Evolutionary conservation across 768 basidiomycete species (phyloP).

Genomic region (Psilocybe tampanensis): DNA sequence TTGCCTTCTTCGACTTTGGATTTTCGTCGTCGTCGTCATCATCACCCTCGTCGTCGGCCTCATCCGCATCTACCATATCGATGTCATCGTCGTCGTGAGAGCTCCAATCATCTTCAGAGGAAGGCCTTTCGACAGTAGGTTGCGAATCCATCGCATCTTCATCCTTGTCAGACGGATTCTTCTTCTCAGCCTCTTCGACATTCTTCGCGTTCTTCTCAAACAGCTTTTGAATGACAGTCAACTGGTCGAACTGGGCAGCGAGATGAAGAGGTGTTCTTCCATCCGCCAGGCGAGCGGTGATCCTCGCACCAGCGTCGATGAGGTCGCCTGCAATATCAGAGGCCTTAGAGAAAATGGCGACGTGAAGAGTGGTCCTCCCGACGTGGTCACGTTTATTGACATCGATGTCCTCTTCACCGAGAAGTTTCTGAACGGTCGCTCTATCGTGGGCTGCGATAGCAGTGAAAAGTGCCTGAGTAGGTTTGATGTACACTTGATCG

Average conservation of each 20-base stretch:
- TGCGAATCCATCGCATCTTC: slow-evolving; percentile 29
- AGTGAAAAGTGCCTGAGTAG: slow-evolving; percentile 54
- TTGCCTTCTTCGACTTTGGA: slow-evolving; percentile 9
- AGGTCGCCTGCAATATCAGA: slow-evolving; percentile 50
- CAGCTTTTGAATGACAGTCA: slow-evolving; percentile 47
- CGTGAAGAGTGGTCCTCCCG: slow-evolving; percentile 60
- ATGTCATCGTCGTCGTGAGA: slow-evolving; percentile 43
- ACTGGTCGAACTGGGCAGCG: slow-evolving; percentile 50
- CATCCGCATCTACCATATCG: slow-evolving; percentile 33
- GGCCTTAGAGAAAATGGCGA: slow-evolving; percentile 52
- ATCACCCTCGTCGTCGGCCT: slow-evolving; percentile 31
- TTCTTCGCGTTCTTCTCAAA: slow-evolving; percentile 50
- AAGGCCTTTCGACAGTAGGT: slow-evolving; percentile 31
- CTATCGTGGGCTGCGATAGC: slow-evolving; percentile 54
- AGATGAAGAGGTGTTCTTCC: slow-evolving; percentile 59
- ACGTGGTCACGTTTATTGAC: slow-evolving; percentile 61
- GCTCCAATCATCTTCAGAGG: slow-evolving; percentile 55
- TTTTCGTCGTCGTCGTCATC: slow-evolving; percentile 26
- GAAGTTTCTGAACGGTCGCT: slow-evolving; percentile 36
- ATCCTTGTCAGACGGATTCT: slow-evolving; percentile 22
- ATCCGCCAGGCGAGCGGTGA: slow-evolving; percentile 58
- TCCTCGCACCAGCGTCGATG: slow-evolving; percentile 56
- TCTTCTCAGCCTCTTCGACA: slow-evolving; percentile 28
- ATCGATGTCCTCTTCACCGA: slow-evolving; percentile 38
- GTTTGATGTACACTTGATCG: slow-evolving; percentile 60